Percentiles rank a stretch among this genome's conserved stretches.
Evolutionary conservation across 2,329 filamentous ascomycete species (phyloP).

Genomic region (Sporothrix humicola): DNA sequence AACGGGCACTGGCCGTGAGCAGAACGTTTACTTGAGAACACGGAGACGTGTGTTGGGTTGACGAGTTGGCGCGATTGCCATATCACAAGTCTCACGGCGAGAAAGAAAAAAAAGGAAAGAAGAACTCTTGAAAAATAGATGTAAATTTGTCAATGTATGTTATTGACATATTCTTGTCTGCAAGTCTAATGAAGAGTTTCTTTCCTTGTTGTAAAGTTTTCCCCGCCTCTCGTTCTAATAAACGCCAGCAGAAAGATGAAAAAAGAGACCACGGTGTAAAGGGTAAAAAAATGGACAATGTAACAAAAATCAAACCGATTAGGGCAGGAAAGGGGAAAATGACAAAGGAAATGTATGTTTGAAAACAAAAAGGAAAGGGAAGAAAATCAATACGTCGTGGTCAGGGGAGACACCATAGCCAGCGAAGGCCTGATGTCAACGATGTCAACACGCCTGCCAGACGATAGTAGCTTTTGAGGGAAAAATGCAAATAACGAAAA

Average conservation of each 20-base stretch:
- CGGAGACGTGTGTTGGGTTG: constrained; percentile 12
- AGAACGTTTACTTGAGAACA: constrained; percentile 9
- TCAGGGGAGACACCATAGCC: neutral
- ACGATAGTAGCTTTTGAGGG: constrained; percentile 18
- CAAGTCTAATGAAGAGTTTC: constrained; percentile 32
- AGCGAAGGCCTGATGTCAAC: neutral
- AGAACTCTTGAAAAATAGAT: constrained; percentile 27
- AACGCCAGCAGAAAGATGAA: constrained; percentile 28
- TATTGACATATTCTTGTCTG: constrained; percentile 19
- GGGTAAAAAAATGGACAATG: neutral
- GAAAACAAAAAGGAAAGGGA: neutral
- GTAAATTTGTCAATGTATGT: constrained; percentile 28
- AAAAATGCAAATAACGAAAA: constrained; percentile 1
- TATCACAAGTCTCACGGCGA: constrained; percentile 21
- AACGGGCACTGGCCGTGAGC: neutral
- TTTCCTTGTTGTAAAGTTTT: neutral
- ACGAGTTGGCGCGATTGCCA: too few relatives aligned
- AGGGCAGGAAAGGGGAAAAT: neutral
- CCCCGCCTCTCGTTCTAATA: constrained; percentile 32
- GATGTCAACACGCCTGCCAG: neutral
- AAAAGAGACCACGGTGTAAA: constrained; percentile 15
- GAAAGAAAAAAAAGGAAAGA: neutral
- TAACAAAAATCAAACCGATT: neutral
- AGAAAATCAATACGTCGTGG: neutral
- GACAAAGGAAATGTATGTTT: neutral